phyloP scores from a whole-genome alignment of 768 basidiomycete species.

The Naganishia onofrii region DNA sequence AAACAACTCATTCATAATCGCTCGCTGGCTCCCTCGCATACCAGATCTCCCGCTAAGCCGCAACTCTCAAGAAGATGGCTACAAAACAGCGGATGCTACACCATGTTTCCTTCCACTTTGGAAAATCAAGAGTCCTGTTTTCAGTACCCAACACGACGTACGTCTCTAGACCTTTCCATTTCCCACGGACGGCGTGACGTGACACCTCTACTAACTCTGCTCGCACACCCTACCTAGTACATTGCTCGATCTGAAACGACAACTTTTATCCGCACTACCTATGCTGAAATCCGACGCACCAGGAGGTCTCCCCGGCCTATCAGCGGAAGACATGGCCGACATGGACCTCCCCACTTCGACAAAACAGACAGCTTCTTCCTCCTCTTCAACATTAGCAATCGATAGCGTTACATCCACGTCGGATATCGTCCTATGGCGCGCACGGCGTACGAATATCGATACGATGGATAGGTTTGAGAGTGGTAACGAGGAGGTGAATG shows the following conservation, averaged over 20 bases:
- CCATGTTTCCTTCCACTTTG: conserved; percentile 28
- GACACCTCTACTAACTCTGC: neutral
- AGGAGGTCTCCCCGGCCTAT: conserved; percentile 22
- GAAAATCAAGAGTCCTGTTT: conserved; percentile 25
- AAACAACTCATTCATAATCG: too few species aligned
- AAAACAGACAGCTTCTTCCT: neutral
- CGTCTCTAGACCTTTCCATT: too few species aligned
- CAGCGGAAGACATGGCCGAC: conserved; percentile 22
- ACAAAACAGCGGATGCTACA: conserved; percentile 18
- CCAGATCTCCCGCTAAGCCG: too few species aligned
- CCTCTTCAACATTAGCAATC: neutral
- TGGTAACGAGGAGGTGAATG: neutral
- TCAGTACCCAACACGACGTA: conserved; percentile 26
- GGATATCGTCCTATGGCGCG: conserved; percentile 27
- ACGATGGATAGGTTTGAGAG: conserved; percentile 12
- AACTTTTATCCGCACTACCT: conserved; percentile 16
- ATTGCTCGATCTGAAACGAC: conserved; percentile 19
- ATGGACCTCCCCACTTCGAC: conserved; percentile 12
- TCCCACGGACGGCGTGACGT: neutral
- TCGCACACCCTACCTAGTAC: neutral
- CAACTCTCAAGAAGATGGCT: neutral
- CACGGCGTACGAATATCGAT: conserved; percentile 15
- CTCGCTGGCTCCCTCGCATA: too few species aligned
- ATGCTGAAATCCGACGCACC: conserved; percentile 10
- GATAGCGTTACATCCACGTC: conserved; percentile 12